Evolutionary conservation across 805 yeast species (phyloP).

Genomic region (Myxozyma sirexii): DNA sequence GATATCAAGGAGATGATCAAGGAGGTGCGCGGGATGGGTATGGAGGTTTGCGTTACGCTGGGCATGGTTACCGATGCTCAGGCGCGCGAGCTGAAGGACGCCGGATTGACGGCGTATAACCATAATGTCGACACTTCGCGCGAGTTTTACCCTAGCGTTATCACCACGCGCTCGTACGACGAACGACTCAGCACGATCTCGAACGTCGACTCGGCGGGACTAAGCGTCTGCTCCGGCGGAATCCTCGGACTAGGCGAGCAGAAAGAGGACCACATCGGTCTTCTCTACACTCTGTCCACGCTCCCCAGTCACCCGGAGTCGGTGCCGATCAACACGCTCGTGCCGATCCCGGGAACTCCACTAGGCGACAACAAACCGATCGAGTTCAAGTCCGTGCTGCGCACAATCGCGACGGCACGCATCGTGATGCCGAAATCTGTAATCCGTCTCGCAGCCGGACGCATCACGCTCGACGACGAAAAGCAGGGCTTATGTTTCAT

Average conservation of each 20-base stretch:
- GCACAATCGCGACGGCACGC: conserved; percentile 77
- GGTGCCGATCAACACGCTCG: conserved; percentile 75
- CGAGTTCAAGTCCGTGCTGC: conserved; percentile 61
- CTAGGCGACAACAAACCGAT: conserved; percentile 62
- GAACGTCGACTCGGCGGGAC: conserved; percentile 64
- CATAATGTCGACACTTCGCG: conserved; percentile 81
- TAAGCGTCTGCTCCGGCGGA: conserved; percentile 77
- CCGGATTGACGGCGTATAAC: conserved; percentile 80
- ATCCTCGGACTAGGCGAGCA: conserved; percentile 79
- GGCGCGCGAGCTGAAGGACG: conserved; percentile 58
- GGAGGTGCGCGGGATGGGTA: conserved; percentile 61
- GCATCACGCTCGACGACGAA: conserved; percentile 76
- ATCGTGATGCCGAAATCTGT: conserved; percentile 72
- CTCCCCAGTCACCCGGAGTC: conserved; percentile 78
- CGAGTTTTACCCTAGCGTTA: conserved; percentile 73
- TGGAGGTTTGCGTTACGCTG: conserved; percentile 79
- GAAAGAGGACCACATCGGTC: conserved; percentile 67
- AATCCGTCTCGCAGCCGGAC: conserved; percentile 76
- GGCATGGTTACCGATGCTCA: conserved; percentile 77
- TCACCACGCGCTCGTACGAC: conserved; percentile 69
- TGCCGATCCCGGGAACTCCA: conserved; percentile 80
- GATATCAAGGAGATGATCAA: conserved; percentile 66
- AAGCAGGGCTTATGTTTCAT: conserved; percentile 76
- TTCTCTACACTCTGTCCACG: conserved; percentile 65
- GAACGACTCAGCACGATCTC: conserved; percentile 69